These are phyloP conservation scores for Mortierella hygrophila DNA, from an alignment of 192 early-diverging fungal genomes.

Conservation along the genomic window DNA sequence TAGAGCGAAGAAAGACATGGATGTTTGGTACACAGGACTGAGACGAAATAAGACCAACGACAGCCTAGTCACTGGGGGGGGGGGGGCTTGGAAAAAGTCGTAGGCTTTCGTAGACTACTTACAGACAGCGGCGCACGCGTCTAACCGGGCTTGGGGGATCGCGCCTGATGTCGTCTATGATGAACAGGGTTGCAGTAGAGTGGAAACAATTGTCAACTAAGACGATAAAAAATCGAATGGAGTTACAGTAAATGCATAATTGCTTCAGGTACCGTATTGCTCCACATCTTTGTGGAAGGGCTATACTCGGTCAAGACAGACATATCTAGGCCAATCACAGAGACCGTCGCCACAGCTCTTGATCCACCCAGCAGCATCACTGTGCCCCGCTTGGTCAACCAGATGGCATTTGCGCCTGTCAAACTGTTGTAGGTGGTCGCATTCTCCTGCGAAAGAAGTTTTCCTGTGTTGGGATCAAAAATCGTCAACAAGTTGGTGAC, in stretches of 20 bases:
- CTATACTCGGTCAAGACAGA: constrained; percentile 17
- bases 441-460: not conserved
- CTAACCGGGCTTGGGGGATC: constrained; percentile 17
- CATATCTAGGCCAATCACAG: constrained; percentile 9
- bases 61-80: not conserved
- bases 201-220: not conserved
- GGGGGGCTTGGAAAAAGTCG: not conserved
- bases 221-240: too few relatives aligned
- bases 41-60: not conserved
- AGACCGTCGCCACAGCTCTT: not conserved
- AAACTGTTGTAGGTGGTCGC: constrained; percentile 11
- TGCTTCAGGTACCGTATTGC: not conserved
- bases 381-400: constrained; percentile 22
- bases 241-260: too few relatives aligned
- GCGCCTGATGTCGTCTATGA: constrained; percentile 22
- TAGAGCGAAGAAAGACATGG: not conserved
- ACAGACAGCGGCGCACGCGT: constrained; percentile 33
- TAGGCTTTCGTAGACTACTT: constrained; percentile 2
- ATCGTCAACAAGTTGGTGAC: constrained; percentile 16
- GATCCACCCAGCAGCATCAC: constrained; percentile 42
- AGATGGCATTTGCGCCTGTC: constrained; percentile 26
- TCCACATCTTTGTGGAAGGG: constrained; percentile 9
- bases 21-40: not conserved
- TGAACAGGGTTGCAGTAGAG: not conserved
- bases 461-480: constrained; percentile 13